Evolutionary conservation across 441 rosid species (phyloP), one percentile per base, ranked within the genome.

Genomic region (Erysimum cheiri): DNA sequence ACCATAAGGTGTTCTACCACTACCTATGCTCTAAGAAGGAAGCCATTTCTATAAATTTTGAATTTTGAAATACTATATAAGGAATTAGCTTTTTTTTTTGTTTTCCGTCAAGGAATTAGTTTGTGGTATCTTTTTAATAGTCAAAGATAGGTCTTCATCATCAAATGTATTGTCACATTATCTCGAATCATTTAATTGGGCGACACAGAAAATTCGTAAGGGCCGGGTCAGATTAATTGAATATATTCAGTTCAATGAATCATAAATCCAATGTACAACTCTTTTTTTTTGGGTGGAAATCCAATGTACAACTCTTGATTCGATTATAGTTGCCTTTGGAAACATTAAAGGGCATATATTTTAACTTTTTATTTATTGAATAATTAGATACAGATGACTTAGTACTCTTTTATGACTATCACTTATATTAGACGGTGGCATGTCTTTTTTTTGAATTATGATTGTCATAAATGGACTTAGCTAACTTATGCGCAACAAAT

Each of bases 401-500:
- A 48, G n/a, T 71, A 43, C 13, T 61, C 35, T 39, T 59, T 14
- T 43, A 60, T 31, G 54, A 60, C 5, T 49, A 59, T 48, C 47
- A 14, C 48, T 44, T 14, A 56, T 9, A 64, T 64, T 65, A 72
- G 56, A 72, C 5, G 59, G 19, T 36, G 63, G 32, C 77, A 63
- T 55, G 2, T 40, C 3, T 35, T 33, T 54, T 15, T 9, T 8
- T 17, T 35, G 3, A 57, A 40, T 48, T 53, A 60, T 53, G 35
- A 67, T 60, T 11, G 43, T 67, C 77, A 68, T 74, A 46, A 68
- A 68, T 74, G 73, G 39, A 54, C 60, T 29, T 55, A 74, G 26
- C 78, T 74, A 74, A 60, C 69, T 60, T 67, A 6, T 67, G 64
- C 73, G n/a, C n/a, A 54, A 26, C 73, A 35, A 68, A 68, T 68